Percentiles rank a stretch among this genome's conserved stretches.
These are phyloP conservation scores for Teratosphaeria viscida DNA, from an alignment of 2,329 filamentous ascomycete genomes.

Conservation along the genomic window DNA sequence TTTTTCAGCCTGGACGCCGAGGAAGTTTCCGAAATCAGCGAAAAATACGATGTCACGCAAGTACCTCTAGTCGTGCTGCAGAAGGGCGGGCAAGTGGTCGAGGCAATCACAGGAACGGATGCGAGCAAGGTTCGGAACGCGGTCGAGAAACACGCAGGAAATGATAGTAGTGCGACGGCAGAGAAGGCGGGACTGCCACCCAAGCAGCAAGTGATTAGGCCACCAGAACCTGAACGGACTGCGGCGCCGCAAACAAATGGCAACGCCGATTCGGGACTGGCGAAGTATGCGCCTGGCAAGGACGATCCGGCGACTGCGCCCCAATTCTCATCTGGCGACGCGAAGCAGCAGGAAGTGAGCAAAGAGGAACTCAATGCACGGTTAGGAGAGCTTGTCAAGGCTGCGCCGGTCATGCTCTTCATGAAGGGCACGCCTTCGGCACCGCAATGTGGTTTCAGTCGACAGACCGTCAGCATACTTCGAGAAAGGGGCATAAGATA, in stretches of 20 bases:
- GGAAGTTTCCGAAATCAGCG: conserved; percentile 82
- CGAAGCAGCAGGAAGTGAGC: conserved; percentile 26
- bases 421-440: conserved; percentile 91
- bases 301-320: conserved; percentile 38
- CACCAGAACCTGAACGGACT: conserved; percentile 25
- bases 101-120: conserved; percentile 83
- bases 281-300: conserved; percentile 35
- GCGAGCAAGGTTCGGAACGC: conserved; percentile 73
- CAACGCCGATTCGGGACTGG: conserved; percentile 22
- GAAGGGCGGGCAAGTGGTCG: conserved; percentile 62
- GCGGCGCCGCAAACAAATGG: conserved; percentile 25
- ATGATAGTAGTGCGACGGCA: conserved; percentile 21
- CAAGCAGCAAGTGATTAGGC: conserved; percentile 35
- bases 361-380: conserved; percentile 81
- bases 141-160: conserved; percentile 65
- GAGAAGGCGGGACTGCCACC: conserved; percentile 30
- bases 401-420: conserved; percentile 95
- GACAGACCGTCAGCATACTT: conserved; percentile 76
- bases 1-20: conserved; percentile 93
- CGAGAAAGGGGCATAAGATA: conserved; percentile 88
- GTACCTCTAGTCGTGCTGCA: conserved; percentile 86
- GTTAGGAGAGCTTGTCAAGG: conserved; percentile 77
- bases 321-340: conserved; percentile 32
- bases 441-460: conserved; percentile 85
- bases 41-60: conserved; percentile 86